Evolutionary conservation across 352 stramenopile species (phyloP).

Genomic region (Phytophthora pluvialis): DNA sequence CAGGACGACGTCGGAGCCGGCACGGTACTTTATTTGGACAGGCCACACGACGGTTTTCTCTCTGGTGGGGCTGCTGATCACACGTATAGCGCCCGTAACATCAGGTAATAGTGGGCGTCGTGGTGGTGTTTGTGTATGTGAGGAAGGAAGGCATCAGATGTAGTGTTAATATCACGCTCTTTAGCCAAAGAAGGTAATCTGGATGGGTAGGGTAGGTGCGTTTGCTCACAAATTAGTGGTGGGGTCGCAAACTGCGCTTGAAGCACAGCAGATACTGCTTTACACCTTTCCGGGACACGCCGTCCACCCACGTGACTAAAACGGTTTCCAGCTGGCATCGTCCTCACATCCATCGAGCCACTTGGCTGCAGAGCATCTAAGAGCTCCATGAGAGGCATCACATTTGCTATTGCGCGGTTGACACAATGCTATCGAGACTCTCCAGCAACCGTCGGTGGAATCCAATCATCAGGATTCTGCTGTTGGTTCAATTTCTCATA

Average conservation of each 20-base stretch:
- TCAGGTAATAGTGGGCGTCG: conserved; percentile 33
- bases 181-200: not conserved
- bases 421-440: conserved; percentile 26
- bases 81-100: conserved; percentile 61
- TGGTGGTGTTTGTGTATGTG: too few relatives aligned
- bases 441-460: conserved; percentile 3
- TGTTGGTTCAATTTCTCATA: conserved; percentile 33
- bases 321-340: conserved; percentile 3
- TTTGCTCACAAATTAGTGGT: conserved; percentile 4
- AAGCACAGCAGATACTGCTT: conserved; percentile 16
- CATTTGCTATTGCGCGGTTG: conserved; percentile 26
- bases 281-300: conserved; percentile 13
- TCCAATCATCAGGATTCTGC: conserved; percentile 27
- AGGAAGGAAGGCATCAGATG: too few relatives aligned
- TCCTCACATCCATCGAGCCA: conserved; percentile 23
- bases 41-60: conserved; percentile 70
- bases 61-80: conserved; percentile 58
- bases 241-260: conserved; percentile 27
- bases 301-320: not conserved
- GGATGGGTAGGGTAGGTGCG: conserved; percentile 24
- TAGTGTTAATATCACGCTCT: too few relatives aligned
- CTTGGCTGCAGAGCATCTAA: conserved; percentile 34
- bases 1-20: conserved; percentile 32
- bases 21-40: conserved; percentile 62
- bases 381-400: conserved; percentile 30